phyloP scores from a whole-genome alignment of 2,329 filamentous ascomycete species.

The Aureobasidium sp. region DNA sequence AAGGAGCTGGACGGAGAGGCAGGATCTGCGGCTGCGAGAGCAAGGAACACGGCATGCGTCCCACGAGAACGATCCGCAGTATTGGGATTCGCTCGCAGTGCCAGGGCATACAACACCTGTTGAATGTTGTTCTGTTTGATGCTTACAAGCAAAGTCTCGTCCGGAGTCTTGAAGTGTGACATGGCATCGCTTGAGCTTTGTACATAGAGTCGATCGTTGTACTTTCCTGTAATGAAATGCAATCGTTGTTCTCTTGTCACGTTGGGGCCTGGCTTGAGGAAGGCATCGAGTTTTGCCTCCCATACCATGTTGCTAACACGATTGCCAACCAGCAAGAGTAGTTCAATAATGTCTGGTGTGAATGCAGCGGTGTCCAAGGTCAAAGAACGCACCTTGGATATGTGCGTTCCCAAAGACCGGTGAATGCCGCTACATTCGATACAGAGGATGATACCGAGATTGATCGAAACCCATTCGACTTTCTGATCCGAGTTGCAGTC shows the following conservation, averaged over 20 bases:
- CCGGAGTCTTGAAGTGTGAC: constrained; percentile 68
- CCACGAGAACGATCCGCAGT: constrained; percentile 75
- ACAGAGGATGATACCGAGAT: constrained; percentile 89
- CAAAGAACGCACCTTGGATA: constrained; percentile 91
- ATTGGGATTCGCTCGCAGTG: constrained; percentile 81
- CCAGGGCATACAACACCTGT: constrained; percentile 83
- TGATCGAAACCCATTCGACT: constrained; percentile 98
- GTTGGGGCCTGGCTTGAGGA: constrained; percentile 64
- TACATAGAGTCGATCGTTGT: constrained; percentile 76
- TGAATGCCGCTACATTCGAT: constrained; percentile 98
- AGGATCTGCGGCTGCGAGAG: constrained; percentile 85
- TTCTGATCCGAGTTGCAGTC: constrained; percentile 89
- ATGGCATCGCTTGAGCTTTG: constrained; percentile 58
- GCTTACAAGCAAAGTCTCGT: constrained; percentile 82
- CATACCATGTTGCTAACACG: constrained; percentile 93
- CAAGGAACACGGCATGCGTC: constrained; percentile 84
- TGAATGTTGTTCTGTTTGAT: constrained; percentile 97
- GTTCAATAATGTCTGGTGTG: constrained; percentile 91
- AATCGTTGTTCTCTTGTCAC: constrained; percentile 84
- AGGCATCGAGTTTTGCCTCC: constrained; percentile 75
- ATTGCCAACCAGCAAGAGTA: constrained; percentile 86
- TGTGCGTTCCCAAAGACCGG: constrained; percentile 90
- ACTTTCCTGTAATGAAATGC: constrained; percentile 93
- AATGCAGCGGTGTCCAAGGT: constrained; percentile 95
- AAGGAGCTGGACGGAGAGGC: constrained; percentile 53